Conservation (phyloP, 495 filamentous ascomycete species). For the Parmelia sp. region DNA sequence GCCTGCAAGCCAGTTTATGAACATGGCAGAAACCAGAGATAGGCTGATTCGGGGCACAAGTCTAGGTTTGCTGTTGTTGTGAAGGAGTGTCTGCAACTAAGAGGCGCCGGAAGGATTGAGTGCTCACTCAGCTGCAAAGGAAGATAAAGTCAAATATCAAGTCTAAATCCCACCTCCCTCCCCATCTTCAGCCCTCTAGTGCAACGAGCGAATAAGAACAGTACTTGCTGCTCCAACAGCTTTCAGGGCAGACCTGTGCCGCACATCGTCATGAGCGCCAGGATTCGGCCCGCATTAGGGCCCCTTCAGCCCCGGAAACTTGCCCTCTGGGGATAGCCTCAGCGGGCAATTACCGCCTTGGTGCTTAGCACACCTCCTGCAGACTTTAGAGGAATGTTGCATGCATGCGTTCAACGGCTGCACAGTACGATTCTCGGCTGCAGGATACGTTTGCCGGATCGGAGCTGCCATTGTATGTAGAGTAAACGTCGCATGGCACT, state of each 20-base stretch:
- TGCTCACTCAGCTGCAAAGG: background rate
- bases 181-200: too few species aligned
- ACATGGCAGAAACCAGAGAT: background rate
- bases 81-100: background rate
- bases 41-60: background rate
- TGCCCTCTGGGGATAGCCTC: background rate
- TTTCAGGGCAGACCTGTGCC: background rate
- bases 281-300: background rate
- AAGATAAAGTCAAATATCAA: background rate
- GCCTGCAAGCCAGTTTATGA: background rate
- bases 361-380: background rate
- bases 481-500: too few species aligned
- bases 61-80: background rate
- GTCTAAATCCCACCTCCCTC: too few species aligned
- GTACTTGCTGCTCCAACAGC: background rate
- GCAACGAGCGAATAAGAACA: too few species aligned
- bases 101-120: background rate
- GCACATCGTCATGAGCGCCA: background rate
- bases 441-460: too few species aligned
- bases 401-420: background rate
- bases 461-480: too few species aligned
- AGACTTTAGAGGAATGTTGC: background rate
- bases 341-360: background rate
- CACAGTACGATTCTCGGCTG: background rate
- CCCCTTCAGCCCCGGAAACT: background rate